Percentiles rank a stretch among this genome's conserved stretches.
Evolutionary conservation across 1,284 basidiomycete genomes (phyloP).

Genomic region (Mrakiaceae sp.): DNA sequence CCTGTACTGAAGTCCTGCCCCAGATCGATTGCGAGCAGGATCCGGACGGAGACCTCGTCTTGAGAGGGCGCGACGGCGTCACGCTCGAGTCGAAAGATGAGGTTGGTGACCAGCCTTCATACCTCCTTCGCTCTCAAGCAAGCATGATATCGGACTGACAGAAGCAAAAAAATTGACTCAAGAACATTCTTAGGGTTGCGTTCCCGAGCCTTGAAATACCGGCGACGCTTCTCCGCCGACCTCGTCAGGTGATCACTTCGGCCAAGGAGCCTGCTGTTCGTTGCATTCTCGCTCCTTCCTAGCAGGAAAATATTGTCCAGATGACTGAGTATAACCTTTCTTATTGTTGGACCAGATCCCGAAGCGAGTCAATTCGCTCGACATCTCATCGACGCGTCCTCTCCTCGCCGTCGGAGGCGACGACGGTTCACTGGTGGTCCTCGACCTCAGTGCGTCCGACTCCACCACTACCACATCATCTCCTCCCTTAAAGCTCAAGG

Average conservation of each 20-base stretch:
- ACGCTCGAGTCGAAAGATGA: not conserved
- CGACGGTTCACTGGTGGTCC: conserved; percentile 2
- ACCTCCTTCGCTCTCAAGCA: not conserved
- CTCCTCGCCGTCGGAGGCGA: conserved; percentile 6
- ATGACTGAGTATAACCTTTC: not conserved
- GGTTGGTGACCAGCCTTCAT: not conserved
- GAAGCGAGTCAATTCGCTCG: not conserved
- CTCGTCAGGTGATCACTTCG: not conserved
- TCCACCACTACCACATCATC: not conserved
- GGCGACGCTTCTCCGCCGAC: not conserved
- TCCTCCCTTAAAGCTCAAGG: conserved; percentile 1
- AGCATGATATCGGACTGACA: too few relatives aligned
- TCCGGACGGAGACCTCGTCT: conserved; percentile 9
- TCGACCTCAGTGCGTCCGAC: not conserved
- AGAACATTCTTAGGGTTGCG: not conserved
- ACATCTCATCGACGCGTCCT: conserved; percentile 3
- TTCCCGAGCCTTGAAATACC: conserved; percentile 3
- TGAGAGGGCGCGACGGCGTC: not conserved
- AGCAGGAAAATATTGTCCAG: not conserved
- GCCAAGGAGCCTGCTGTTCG: not conserved
- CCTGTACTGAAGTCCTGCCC: not conserved
- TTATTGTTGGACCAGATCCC: not conserved
- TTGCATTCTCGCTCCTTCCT: not conserved
- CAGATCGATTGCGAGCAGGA: conserved; percentile 5
- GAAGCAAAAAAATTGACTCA: too few relatives aligned